Evolutionary conservation across 1,284 basidiomycete genomes (phyloP), one percentile per base, ranked within the genome.

Genomic region (Ganoderma sinense): DNA sequence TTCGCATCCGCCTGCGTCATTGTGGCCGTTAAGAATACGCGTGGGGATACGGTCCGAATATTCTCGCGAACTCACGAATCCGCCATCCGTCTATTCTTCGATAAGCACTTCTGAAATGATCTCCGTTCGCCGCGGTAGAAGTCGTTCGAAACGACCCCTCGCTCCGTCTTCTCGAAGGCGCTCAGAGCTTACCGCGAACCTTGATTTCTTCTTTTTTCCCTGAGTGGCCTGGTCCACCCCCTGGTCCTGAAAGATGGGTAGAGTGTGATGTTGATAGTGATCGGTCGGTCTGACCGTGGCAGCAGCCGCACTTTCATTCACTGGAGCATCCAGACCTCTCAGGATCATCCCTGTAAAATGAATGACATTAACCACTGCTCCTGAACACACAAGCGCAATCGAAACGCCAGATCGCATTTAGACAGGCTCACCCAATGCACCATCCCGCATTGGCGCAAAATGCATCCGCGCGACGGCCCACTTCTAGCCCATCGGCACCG

Each of bases 1-100:
- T 29, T 33, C 55, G 55, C 56, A 36, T 33, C 53, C 53, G 36
- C 33, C 7, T 59, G 56, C 33, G 56, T 39, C 56, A 59, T 59
- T 13, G 20, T n/a, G 31, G 56, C 16, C 56, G 14, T 33, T n/a
- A 31, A 31, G 18, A 8, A 31, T 29, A 31, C 11, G 33, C 56
- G 11, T 33, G 56, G 56, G n/a, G n/a, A n/a, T n/a, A 10, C 56
- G 56, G 56, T 20, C 56, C 56, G 56, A 39, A 20, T 23, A 16
- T 3, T 20, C 33, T 39, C 4, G 20, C 56, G 33, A 39, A 59
- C 53, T 56, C 53, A 33, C 53, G 53, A 31, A 56, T 56, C 16
- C 53, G 53, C 10, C 53, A 29, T 33, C 14, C 29, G 31, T 56
- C 48, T 51, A 51, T 56, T 13, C 53, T 33, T 56, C 53, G 5